phyloP scores from a whole-genome alignment of 805 yeast species.

The Kluyveromyces nonfermentans region DNA sequence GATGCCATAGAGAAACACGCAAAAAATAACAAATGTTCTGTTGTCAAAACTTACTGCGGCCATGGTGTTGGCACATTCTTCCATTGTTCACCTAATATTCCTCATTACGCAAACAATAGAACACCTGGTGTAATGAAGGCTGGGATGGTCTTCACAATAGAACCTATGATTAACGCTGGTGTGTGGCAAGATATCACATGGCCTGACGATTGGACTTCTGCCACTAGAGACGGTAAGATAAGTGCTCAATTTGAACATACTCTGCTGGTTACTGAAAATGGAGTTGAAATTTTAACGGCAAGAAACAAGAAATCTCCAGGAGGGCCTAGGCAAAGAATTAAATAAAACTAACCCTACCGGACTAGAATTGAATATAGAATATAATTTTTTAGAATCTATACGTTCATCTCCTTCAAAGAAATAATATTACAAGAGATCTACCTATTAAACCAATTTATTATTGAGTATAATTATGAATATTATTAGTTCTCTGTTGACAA shows the following conservation, averaged over 20 bases:
- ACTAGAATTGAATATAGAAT: not conserved
- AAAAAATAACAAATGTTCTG: constrained; percentile 64
- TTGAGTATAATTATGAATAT: too few relatives aligned
- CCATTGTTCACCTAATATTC: constrained; percentile 88
- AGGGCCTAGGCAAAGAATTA: constrained; percentile 59
- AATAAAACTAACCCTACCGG: constrained; percentile 11
- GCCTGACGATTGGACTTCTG: constrained; percentile 98
- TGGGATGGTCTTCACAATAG: constrained; percentile 94
- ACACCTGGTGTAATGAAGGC: constrained; percentile 90
- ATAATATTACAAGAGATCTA: constrained; percentile 1
- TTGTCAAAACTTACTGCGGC: constrained; percentile 85
- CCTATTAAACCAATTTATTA: not conserved
- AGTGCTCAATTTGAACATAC: constrained; percentile 97
- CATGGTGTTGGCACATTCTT: constrained; percentile 84
- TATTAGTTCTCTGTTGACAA: too few relatives aligned
- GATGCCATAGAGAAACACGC: constrained; percentile 85
- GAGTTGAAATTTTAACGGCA: constrained; percentile 83
- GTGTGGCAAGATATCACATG: constrained; percentile 70
- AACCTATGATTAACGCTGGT: constrained; percentile 93
- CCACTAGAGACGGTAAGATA: constrained; percentile 79
- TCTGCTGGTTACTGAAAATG: constrained; percentile 83
- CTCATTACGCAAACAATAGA: constrained; percentile 91
- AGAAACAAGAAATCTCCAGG: constrained; percentile 80
- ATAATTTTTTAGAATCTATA: too few relatives aligned
- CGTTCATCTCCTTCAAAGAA: not conserved